These are phyloP conservation scores for Ceratocystis papillata DNA, from an alignment of 2,329 filamentous ascomycete genomes.

Conservation along the genomic window DNA sequence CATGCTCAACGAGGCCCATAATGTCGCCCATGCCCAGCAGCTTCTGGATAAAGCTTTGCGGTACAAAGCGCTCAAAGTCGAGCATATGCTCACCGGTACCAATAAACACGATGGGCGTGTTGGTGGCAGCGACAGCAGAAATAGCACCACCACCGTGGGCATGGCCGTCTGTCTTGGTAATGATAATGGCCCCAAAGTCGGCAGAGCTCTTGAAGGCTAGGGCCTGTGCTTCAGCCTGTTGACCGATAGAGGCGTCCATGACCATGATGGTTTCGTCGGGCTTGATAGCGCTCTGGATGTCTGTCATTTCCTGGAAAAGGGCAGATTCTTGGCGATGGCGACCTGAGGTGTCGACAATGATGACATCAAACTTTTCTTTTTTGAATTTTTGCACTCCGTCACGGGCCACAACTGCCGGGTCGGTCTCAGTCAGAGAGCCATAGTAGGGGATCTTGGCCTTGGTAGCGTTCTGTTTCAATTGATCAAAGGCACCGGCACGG, in stretches of 20 bases:
- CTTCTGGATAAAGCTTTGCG: constrained; percentile 87
- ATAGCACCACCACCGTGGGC: constrained; percentile 94
- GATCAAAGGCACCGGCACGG: constrained; percentile 94
- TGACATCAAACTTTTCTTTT: constrained; percentile 95
- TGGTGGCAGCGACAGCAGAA: constrained; percentile 89
- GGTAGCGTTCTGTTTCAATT: constrained; percentile 96
- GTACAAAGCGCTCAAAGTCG: constrained; percentile 84
- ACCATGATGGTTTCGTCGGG: constrained; percentile 99
- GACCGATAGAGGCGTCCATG: constrained; percentile 88
- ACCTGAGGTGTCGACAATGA: constrained; percentile 95
- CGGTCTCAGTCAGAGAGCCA: constrained; percentile 89
- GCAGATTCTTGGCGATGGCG: constrained; percentile 90
- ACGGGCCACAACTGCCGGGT: constrained; percentile 83
- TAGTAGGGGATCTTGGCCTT: constrained; percentile 99
- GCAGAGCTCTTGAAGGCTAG: constrained; percentile 96
- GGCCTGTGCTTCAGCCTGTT: constrained; percentile 87
- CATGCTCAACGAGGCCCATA: constrained; percentile 87
- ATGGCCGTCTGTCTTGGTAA: constrained; percentile 96
- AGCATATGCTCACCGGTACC: constrained; percentile 96
- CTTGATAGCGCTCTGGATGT: constrained; percentile 76
- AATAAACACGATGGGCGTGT: constrained; percentile 95
- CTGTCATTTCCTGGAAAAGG: constrained; percentile 93
- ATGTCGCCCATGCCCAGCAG: constrained; percentile 96
- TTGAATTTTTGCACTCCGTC: constrained; percentile 98
- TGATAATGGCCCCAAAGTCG: constrained; percentile 96